A percentile compares a stretch with the other conserved stretches of the same genome.
phyloP scores from a whole-genome alignment of 2,329 filamentous ascomycete species.

The Colletotrichum lupini region DNA sequence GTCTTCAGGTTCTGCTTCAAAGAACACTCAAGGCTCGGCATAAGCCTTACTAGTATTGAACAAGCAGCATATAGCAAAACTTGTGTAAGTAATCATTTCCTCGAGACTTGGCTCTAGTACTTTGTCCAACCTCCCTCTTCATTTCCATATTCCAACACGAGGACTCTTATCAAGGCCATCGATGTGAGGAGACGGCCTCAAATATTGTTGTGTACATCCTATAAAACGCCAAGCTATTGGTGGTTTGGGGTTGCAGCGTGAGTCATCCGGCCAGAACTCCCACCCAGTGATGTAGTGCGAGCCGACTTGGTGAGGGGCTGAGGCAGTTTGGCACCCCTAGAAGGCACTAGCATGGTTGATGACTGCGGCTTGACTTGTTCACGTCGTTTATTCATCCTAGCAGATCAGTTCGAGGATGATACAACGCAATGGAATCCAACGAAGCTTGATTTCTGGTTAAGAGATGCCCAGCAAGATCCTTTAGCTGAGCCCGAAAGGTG shows the following conservation, averaged over 20 bases:
- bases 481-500: background rate
- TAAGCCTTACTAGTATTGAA: too few species aligned
- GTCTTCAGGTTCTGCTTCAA: background rate
- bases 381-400: background rate
- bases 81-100: too few species aligned
- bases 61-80: too few species aligned
- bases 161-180: background rate
- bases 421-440: background rate
- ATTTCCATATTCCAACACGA: background rate
- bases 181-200: background rate
- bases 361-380: background rate
- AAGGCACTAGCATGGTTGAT: background rate
- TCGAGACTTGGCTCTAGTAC: too few species aligned
- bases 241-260: background rate
- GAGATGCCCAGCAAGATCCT: background rate
- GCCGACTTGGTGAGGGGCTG: background rate
- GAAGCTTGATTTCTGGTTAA: background rate
- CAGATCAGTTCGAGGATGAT: background rate
- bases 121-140: too few species aligned
- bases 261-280: background rate
- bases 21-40: too few species aligned
- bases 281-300: background rate
- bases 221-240: background rate
- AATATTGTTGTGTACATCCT: background rate
- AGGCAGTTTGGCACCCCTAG: background rate